phyloP scores from a whole-genome alignment of 352 stramenopile species.

The Phytopythium cucurbitacearum region DNA sequence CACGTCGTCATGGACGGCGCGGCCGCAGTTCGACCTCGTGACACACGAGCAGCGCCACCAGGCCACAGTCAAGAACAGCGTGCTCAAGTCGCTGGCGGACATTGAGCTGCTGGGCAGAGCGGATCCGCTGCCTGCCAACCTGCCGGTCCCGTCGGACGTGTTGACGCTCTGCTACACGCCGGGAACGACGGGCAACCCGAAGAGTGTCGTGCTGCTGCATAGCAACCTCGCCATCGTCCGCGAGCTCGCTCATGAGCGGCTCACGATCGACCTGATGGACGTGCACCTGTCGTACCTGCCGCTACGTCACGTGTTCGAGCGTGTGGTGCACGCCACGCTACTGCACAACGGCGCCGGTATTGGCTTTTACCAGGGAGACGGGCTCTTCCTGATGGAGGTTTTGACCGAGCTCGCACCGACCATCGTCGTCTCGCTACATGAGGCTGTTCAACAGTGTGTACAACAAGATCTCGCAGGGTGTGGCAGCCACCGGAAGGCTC shows the following conservation, averaged over 20 bases:
- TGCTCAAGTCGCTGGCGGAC: too few relatives aligned
- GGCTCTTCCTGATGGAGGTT: conserved; percentile 87
- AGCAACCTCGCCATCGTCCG: too few relatives aligned
- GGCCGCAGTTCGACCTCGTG: conserved; percentile 38
- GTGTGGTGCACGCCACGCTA: conserved; percentile 36
- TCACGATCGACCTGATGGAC: conserved; percentile 60
- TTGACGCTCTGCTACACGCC: too few relatives aligned
- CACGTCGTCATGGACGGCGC: conserved; percentile 39
- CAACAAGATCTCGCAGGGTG: conserved; percentile 85
- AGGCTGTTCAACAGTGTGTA: conserved; percentile 93
- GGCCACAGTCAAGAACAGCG: conserved; percentile 27
- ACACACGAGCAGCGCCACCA: conserved; percentile 33
- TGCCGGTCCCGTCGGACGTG: too few relatives aligned
- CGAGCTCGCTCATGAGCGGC: conserved; percentile 36
- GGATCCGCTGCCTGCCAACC: too few relatives aligned
- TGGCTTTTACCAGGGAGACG: conserved; percentile 89
- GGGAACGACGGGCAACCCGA: too few relatives aligned
- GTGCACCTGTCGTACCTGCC: conserved; percentile 90
- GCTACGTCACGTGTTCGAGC: conserved; percentile 92
- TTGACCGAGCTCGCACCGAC: conserved; percentile 84
- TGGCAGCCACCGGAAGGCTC: conserved; percentile 57
- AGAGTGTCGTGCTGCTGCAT: too few relatives aligned
- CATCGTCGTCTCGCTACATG: conserved; percentile 85
- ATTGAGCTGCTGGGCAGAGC: too few relatives aligned
- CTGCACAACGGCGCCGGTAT: conserved; percentile 74